phyloP scores from a whole-genome alignment of 805 yeast species.

The Ogataea wickerhamii region DNA sequence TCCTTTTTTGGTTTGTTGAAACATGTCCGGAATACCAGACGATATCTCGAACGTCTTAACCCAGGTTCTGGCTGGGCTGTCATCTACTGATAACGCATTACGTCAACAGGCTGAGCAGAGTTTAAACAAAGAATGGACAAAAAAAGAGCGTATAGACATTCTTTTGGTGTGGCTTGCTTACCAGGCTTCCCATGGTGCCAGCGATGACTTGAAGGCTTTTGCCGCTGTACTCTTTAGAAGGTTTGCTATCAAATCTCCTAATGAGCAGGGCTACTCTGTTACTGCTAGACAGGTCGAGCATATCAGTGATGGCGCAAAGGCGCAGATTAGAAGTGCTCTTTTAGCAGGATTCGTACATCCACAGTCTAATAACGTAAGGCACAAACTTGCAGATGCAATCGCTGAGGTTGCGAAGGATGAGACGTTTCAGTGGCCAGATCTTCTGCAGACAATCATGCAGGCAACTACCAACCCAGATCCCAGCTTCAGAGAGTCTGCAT shows the following conservation, averaged over 20 bases:
- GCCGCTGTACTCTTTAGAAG: constrained; percentile 89
- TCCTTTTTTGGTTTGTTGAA: neutral
- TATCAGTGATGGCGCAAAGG: constrained; percentile 53
- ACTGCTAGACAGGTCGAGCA: constrained; percentile 77
- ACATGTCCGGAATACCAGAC: constrained; percentile 51
- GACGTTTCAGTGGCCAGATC: constrained; percentile 67
- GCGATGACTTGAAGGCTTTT: constrained; percentile 60
- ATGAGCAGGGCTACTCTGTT: constrained; percentile 53
- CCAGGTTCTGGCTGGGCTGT: constrained; percentile 60
- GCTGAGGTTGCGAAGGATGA: constrained; percentile 84
- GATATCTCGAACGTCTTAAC: constrained; percentile 54
- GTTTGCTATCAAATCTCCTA: constrained; percentile 76
- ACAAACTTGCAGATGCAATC: constrained; percentile 89
- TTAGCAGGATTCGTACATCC: constrained; percentile 69
- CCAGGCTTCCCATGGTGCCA: constrained; percentile 64
- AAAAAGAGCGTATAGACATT: constrained; percentile 60
- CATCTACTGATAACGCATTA: constrained; percentile 71
- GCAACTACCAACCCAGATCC: constrained; percentile 51
- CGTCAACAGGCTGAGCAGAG: constrained; percentile 75
- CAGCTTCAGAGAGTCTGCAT: constrained; percentile 82
- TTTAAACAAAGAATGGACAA: constrained; percentile 75
- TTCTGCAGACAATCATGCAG: constrained; percentile 67
- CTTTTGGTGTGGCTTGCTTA: constrained; percentile 77
- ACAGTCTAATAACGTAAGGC: constrained; percentile 76
- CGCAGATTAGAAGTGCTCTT: constrained; percentile 60